Conservation (phyloP, 805 yeast species). For the Candida montana region DNA sequence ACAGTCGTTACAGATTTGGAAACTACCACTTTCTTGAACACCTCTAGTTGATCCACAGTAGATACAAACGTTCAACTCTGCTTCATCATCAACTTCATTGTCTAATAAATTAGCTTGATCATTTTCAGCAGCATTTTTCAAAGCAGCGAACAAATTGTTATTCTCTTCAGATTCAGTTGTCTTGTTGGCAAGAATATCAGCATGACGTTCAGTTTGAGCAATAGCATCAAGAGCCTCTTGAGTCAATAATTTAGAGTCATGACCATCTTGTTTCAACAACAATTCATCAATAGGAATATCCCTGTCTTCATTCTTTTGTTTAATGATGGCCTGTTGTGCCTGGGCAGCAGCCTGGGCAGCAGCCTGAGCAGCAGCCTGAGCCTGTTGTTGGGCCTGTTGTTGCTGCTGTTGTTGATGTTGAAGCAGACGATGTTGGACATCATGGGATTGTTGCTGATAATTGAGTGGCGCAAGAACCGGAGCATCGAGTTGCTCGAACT, state of each 20-base stretch:
- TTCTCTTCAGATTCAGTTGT: slow-evolving; percentile 9
- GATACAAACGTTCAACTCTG: slow-evolving; percentile 14
- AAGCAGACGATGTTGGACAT: slow-evolving; percentile 7
- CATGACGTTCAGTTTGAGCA: slow-evolving; percentile 4
- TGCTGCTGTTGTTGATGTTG: slow-evolving; percentile 12
- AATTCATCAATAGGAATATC: slow-evolving; percentile 16
- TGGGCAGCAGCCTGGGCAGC: slow-evolving; percentile 9
- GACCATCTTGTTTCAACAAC: slow-evolving; percentile 12
- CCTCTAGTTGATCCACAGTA: slow-evolving; percentile 22
- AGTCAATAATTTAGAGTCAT: slow-evolving; percentile 5
- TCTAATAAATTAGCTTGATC: slow-evolving; percentile 1
- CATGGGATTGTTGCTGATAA: slow-evolving; percentile 8
- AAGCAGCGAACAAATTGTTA: slow-evolving; percentile 14
- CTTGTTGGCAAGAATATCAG: slow-evolving; percentile 3
- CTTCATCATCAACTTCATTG: slow-evolving; percentile 1
- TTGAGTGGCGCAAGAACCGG: slow-evolving; percentile 10
- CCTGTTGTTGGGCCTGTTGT: slow-evolving; percentile 9
- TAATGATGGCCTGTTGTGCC: slow-evolving; percentile 7
- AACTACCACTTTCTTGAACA: slow-evolving; percentile 25
- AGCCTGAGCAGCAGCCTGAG: slow-evolving; percentile 8
- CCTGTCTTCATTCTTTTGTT: slow-evolving; percentile 10
- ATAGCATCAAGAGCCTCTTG: slow-evolving; percentile 11
- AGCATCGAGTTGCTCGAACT: slow-evolving; percentile 4
- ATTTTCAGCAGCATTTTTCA: slow-evolving; percentile 11
- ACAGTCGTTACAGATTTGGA: slow-evolving; percentile 24